These are phyloP conservation scores for Ceratobasidium sp. DNA, from an alignment of 1,284 basidiomycete genomes.

Conservation along the genomic window DNA sequence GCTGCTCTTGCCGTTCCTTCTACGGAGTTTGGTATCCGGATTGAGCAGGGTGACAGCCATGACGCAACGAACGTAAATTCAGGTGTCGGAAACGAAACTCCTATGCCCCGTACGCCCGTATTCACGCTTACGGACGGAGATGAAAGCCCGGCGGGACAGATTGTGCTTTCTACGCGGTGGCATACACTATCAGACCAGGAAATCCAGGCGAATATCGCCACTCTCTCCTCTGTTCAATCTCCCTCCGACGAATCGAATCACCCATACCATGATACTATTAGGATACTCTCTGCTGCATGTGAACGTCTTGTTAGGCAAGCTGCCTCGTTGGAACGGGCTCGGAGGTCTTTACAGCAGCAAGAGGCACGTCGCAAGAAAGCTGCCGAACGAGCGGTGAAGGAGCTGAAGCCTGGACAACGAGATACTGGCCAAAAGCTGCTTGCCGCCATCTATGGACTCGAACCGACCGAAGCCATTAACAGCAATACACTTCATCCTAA, in stretches of 20 bases:
- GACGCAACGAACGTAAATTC: slow-evolving; percentile 53
- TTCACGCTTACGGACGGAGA: slow-evolving; percentile 32
- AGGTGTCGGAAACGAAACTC: slow-evolving; percentile 25
- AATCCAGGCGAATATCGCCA: slow-evolving; percentile 68
- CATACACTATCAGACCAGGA: slow-evolving; percentile 62
- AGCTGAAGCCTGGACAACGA: slow-evolving; percentile 68
- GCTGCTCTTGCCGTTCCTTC: not conserved
- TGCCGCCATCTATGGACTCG: slow-evolving; percentile 62
- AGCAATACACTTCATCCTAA: slow-evolving; percentile 13
- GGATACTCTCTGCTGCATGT: slow-evolving; percentile 73
- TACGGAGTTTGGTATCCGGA: slow-evolving; percentile 10
- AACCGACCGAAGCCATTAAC: slow-evolving; percentile 37
- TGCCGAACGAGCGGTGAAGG: slow-evolving; percentile 72
- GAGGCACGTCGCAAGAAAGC: slow-evolving; percentile 63
- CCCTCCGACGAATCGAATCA: slow-evolving; percentile 60
- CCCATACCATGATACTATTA: slow-evolving; percentile 72
- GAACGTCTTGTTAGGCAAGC: slow-evolving; percentile 50
- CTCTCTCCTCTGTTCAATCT: slow-evolving; percentile 44
- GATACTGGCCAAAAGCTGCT: slow-evolving; percentile 72
- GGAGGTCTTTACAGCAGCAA: slow-evolving; percentile 61
- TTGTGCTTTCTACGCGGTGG: slow-evolving; percentile 46
- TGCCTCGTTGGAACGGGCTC: slow-evolving; percentile 49
- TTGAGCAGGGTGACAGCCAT: slow-evolving; percentile 54
- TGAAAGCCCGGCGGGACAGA: slow-evolving; percentile 20
- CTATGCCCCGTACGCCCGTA: slow-evolving; percentile 29